Conservation (phyloP, 1,284 basidiomycete genomes). For the Ceratobasidium sp. region DNA sequence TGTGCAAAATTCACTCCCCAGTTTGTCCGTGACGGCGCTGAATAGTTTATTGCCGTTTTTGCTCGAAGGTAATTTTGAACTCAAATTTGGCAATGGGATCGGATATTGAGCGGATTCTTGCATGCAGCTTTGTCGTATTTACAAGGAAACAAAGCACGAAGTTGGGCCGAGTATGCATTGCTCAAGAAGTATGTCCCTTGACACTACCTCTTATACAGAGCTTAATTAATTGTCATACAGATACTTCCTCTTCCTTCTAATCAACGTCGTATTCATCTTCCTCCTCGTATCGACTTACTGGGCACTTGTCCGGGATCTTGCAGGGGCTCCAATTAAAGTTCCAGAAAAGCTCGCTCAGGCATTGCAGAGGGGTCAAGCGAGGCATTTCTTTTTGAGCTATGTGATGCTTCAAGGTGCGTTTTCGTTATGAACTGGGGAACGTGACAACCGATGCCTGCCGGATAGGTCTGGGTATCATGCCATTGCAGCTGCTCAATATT, state of each 20-base stretch:
- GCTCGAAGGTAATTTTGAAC: conserved; percentile 77
- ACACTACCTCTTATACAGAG: background rate
- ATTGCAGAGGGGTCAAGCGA: conserved; percentile 79
- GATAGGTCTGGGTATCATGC: conserved; percentile 94
- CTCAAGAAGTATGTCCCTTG: conserved; percentile 81
- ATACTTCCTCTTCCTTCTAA: conserved; percentile 93
- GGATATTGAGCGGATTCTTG: conserved; percentile 8
- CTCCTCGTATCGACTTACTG: conserved; percentile 91
- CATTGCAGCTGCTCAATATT: conserved; percentile 91
- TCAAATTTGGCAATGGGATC: background rate
- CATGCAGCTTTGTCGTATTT: conserved; percentile 86
- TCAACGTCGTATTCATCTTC: conserved; percentile 97
- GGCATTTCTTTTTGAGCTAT: conserved; percentile 96
- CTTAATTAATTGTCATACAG: conserved; percentile 60
- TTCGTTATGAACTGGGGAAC: no score
- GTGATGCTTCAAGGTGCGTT: conserved; percentile 89
- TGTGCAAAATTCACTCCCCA: conserved; percentile 95
- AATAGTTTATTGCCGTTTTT: conserved; percentile 93
- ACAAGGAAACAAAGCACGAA: conserved; percentile 90
- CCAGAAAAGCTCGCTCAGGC: conserved; percentile 90
- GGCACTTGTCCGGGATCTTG: conserved; percentile 88
- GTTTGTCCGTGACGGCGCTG: conserved; percentile 88
- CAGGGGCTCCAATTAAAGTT: conserved; percentile 88
- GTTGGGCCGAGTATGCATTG: conserved; percentile 93
- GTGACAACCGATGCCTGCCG: no score